Base-by-base conservation (phyloP, 352 stramenopile species). In the Globisporangium orthogonon region DNA sequence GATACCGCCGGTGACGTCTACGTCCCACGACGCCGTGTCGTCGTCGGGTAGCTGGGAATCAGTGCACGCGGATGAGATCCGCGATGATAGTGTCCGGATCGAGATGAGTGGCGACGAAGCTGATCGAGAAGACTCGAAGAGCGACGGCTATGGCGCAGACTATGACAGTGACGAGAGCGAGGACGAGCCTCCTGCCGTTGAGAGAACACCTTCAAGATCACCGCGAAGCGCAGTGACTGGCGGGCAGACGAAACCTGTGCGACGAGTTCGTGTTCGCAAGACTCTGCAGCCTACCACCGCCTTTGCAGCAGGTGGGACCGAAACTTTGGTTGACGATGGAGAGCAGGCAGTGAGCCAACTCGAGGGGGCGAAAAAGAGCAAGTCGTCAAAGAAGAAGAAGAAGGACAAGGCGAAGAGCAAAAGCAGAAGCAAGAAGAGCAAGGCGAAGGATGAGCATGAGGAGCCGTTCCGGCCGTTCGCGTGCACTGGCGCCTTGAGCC, bases 111-210 rank as follows among this genome's bases (percentile, higher is more conserved):
- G 31, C 41, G 62, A 63, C 39, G 49, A 56, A 31, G 59, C 73
- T 13, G 52, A 52, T 33, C 48, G 17, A 7, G 53, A 50, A 3
- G 14, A 31, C 9, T 58, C 55, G 13, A 66, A 69, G 35, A 73
- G 62, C 35, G 76, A 83, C n/a, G 81, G 76, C 1, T 89, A 89
- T 50, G 71, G 78, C 3, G 79, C 71, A 35, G 78, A 89, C 58
- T 82, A 83, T 53, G 82, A 89, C 46, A 89, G 76, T 47, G 63
- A 81, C 6, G 73, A 79, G 61, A 89, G 74, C 44, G 74, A 83
- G 9, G 70, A 78, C 30, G 73, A 81, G 13, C 15, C 13, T 30
- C 7, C 41, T 7, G 18, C 41, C 13, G 41, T 7, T 11, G 33
- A 10, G 33, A 9, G 6, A 5, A 11, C 18, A 17, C 11, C 17